phyloP scores from a whole-genome alignment of 768 basidiomycete species.

The Arthromyces matolae region DNA sequence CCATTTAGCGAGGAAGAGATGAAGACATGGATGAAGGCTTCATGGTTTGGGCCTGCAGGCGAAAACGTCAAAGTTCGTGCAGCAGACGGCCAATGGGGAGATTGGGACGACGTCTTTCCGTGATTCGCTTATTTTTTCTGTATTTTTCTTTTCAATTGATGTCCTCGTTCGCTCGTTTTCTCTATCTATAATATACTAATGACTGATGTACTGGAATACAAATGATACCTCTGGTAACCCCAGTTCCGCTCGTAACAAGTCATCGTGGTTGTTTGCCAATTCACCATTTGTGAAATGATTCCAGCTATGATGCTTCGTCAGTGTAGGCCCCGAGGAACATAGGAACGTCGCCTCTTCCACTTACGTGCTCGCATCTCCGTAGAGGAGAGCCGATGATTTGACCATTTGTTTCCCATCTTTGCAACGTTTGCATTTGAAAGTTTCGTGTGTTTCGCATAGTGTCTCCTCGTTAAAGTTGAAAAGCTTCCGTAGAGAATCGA shows the following conservation, averaged over 20 bases:
- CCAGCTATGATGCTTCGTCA: constrained; percentile 61
- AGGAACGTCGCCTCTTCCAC: constrained; percentile 29
- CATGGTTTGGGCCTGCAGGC: constrained; percentile 75
- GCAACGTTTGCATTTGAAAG: constrained; percentile 95
- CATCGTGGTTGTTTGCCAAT: constrained; percentile 90
- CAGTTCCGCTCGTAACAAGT: constrained; percentile 86
- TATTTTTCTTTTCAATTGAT: constrained; percentile 3
- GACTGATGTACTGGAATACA: constrained; percentile 95
- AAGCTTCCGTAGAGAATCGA: constrained; percentile 83
- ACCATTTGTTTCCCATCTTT: constrained; percentile 78
- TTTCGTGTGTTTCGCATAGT: constrained; percentile 92
- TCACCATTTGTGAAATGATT: constrained; percentile 94
- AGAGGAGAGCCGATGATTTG: constrained; percentile 83
- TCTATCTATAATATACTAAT: too few relatives aligned
- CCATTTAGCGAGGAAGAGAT: constrained; percentile 82
- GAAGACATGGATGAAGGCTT: constrained; percentile 72
- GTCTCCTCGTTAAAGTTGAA: constrained; percentile 90
- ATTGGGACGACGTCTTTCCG: constrained; percentile 63
- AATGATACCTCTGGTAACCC: constrained; percentile 84
- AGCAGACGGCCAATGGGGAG: constrained; percentile 67
- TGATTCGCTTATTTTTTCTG: constrained; percentile 17
- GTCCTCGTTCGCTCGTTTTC: neutral
- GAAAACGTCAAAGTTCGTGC: constrained; percentile 74
- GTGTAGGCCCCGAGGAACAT: neutral
- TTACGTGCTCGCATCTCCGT: constrained; percentile 97